These are phyloP conservation scores for Solioccasus polychromus DNA, from an alignment of 768 basidiomycete species.

Conservation along the genomic window DNA sequence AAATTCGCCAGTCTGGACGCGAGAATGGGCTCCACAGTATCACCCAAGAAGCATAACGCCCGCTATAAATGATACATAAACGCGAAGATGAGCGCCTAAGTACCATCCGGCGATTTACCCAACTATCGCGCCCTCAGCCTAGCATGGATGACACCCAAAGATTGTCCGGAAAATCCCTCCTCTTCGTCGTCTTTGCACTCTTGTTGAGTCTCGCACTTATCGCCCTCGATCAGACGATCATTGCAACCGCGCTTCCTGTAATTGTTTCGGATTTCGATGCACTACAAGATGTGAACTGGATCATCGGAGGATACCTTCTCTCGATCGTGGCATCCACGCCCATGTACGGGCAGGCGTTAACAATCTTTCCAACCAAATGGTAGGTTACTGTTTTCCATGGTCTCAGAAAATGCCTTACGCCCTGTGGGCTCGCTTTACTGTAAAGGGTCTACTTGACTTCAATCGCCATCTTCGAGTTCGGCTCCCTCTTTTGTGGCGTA, in stretches of 20 bases:
- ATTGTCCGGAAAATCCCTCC: constrained; percentile 3
- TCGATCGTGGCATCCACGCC: constrained; percentile 36
- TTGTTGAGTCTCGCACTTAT: constrained; percentile 9
- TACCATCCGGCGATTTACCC: too few relatives aligned
- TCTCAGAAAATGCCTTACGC: too few relatives aligned
- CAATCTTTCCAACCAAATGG: constrained; percentile 12
- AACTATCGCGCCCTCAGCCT: too few relatives aligned
- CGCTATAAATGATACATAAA: too few relatives aligned
- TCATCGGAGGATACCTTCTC: constrained; percentile 65
- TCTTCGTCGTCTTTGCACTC: constrained; percentile 6
- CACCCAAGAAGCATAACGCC: too few relatives aligned
- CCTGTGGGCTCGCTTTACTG: too few relatives aligned
- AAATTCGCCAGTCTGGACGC: too few relatives aligned
- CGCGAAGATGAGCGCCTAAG: too few relatives aligned
- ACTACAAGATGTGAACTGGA: constrained; percentile 42
- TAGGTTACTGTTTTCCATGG: constrained; percentile 37
- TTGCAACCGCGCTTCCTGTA: constrained; percentile 53
- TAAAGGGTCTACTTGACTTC: constrained; percentile 30
- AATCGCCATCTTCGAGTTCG: constrained; percentile 31
- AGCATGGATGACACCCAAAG: constrained; percentile 9
- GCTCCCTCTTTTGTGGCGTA: constrained; percentile 61
- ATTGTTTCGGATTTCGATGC: constrained; percentile 11
- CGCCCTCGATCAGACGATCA: constrained; percentile 43
- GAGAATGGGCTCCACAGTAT: too few relatives aligned
- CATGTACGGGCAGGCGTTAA: constrained; percentile 8